Evolutionary conservation across 2,329 filamentous ascomycete genomes (phyloP).

Genomic region (Tolypocladium cylindrosporum): DNA sequence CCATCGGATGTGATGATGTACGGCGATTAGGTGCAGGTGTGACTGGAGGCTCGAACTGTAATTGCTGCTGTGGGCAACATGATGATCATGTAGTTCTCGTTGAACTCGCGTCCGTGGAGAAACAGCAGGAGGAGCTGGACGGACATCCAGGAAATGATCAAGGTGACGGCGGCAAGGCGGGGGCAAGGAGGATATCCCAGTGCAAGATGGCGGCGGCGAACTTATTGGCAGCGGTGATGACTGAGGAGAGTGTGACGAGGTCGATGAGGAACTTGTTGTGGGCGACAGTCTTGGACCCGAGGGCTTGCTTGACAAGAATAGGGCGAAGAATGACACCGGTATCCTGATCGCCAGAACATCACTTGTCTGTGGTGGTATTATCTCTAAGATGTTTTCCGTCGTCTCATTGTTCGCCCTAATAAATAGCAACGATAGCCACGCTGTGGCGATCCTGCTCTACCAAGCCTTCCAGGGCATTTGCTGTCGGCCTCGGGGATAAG

Average conservation of each 20-base stretch:
- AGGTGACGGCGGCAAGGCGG: not conserved
- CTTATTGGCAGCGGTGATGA: not conserved
- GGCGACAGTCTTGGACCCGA: not conserved
- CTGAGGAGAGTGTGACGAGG: not conserved
- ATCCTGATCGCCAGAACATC: no score
- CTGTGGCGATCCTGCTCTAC: no score
- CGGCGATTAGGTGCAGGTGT: not conserved
- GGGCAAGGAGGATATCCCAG: not conserved
- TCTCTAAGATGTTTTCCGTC: no score
- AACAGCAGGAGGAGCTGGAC: not conserved
- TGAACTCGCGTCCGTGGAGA: not conserved
- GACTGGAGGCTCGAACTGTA: not conserved
- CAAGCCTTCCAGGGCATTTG: no score
- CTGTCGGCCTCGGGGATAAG: no score
- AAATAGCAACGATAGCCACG: no score
- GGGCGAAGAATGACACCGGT: no score
- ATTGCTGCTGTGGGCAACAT: not conserved
- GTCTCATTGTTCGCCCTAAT: no score
- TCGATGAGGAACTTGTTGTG: not conserved
- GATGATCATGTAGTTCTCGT: not conserved
- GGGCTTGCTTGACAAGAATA: no score
- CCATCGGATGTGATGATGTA: not conserved
- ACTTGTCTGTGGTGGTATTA: no score
- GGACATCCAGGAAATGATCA: not conserved
- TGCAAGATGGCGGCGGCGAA: not conserved